Conservation (phyloP, 2,329 filamentous ascomycete genomes). For the Lasiodiplodia gonubiensis region DNA sequence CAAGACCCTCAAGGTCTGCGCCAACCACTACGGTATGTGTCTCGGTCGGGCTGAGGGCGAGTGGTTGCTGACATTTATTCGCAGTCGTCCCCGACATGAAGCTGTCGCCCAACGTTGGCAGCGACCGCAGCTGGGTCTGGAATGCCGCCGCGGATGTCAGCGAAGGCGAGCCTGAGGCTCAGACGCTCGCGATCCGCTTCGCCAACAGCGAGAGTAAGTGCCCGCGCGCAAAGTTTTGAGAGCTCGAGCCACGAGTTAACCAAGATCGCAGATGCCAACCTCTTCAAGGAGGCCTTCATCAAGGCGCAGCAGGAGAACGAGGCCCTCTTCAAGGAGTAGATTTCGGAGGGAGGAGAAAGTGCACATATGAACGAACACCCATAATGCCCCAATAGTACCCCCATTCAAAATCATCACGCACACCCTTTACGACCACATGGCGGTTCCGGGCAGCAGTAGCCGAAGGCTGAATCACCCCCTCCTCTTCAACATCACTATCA, state of each 20-base stretch:
- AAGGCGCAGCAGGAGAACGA: conserved; percentile 97
- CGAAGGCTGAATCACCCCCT: conserved; percentile 5
- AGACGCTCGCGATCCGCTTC: conserved; percentile 95
- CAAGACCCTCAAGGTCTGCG: conserved; percentile 99
- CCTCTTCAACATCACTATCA: conserved; percentile 1
- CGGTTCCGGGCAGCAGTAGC: conserved; percentile 13
- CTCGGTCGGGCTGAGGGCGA: background rate
- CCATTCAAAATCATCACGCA: conserved; percentile 18
- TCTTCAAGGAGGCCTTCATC: conserved; percentile 97
- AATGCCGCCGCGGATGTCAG: conserved; percentile 97
- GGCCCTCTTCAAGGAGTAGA: conserved; percentile 65
- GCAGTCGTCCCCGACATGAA: conserved; percentile 98
- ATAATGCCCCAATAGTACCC: conserved; percentile 23
- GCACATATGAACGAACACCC: conserved; percentile 20
- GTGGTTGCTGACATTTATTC: conserved; percentile 34
- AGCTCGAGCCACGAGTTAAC: conserved; percentile 39
- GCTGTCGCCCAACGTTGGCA: conserved; percentile 95
- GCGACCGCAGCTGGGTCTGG: conserved; percentile 99
- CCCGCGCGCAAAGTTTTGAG: background rate
- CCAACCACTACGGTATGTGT: conserved; percentile 95
- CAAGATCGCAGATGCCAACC: conserved; percentile 75
- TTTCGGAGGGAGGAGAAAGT: conserved; percentile 5
- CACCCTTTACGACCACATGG: conserved; percentile 13
- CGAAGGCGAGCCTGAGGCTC: conserved; percentile 95
- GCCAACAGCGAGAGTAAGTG: conserved; percentile 93